Base-by-base conservation (phyloP, 2,329 filamentous ascomycete species). In the Microcyclosporella mali region DNA sequence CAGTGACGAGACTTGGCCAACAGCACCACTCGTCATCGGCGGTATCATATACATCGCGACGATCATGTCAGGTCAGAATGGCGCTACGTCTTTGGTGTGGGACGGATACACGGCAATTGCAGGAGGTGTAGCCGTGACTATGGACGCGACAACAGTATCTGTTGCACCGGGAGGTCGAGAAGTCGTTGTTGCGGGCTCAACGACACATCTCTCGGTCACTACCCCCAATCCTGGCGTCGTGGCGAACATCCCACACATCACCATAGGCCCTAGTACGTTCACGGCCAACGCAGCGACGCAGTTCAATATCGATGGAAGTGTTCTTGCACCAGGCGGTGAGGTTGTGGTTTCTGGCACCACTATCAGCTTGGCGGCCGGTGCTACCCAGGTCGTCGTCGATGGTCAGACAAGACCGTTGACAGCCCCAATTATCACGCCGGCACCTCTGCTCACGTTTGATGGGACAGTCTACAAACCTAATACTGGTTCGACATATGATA, bases 231-330 rank as follows among this genome's bases (percentile, higher is more conserved):
- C 49, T 16, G 49, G 48, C 18, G 49, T 45, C 7, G 49, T 47
- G 11, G 50, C 56, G 10, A 53, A 52, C 34, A 59, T 60, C 6
- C 55, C 56, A 7, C 44, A 70, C 6, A 45, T 72, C 28, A 70
- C 65, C 1, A 52, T 73, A 15, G 68, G 67, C 10, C 60, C 59
- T 0, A 55, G 59, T 2, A 65, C 59, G 1, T 59, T 68, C 21
- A 70, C 67, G 1, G 66, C 65, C 1, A 71, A 72, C 50, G 68
- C 68, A 27, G 67, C 68, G 3, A 71, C 68, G 1, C 68, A 71
- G 31, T 72, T 67, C 56, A 64, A 64, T 36, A 49, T 73, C 4
- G 63, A 47, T 1, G 66, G 65, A 6, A 57, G 64, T 33, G 59
- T 53, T 1, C 46, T 65, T 33, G 58, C 55, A 3, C 59, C 62